These are phyloP conservation scores for Ampelomyces quisqualis DNA, from an alignment of 2,329 filamentous ascomycete species.

Conservation along the genomic window DNA sequence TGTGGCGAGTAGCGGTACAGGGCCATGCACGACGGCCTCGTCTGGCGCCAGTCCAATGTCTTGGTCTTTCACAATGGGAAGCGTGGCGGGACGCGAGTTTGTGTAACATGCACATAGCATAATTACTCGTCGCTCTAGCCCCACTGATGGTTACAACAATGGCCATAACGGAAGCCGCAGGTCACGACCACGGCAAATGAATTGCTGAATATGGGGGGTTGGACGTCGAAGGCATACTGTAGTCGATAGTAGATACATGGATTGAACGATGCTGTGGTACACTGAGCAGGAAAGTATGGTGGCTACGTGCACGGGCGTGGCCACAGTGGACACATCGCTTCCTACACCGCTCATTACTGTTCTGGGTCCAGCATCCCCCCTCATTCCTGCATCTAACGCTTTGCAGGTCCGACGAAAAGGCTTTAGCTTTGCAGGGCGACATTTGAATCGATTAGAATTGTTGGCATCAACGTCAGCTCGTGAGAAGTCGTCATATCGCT, in stretches of 20 bases:
- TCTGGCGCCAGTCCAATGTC: slow-evolving; percentile 34
- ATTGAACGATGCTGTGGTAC: neutral
- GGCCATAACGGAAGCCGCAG: neutral
- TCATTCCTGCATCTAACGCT: slow-evolving; percentile 1
- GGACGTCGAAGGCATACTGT: too few relatives aligned
- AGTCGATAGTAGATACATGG: slow-evolving; percentile 1
- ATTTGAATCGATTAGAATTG: neutral
- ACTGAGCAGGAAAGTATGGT: neutral
- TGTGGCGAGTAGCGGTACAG: slow-evolving; percentile 22
- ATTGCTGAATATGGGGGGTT: too few relatives aligned
- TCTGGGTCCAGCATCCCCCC: neutral
- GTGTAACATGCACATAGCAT: too few relatives aligned
- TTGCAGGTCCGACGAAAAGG: neutral
- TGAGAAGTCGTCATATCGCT: slow-evolving; percentile 8
- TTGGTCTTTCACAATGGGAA: slow-evolving; percentile 19
- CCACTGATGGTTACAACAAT: neutral
- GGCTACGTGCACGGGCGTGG: neutral
- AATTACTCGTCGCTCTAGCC: too few relatives aligned
- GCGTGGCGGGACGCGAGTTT: slow-evolving; percentile 17
- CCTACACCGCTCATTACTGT: neutral
- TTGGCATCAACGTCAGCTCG: neutral
- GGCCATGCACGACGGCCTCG: slow-evolving; percentile 27
- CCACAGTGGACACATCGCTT: too few relatives aligned
- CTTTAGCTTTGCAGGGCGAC: neutral
- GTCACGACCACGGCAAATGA: too few relatives aligned